Evolutionary conservation across 2,329 filamentous ascomycete species (phyloP).

Genomic region (Lachnellula occidentalis): DNA sequence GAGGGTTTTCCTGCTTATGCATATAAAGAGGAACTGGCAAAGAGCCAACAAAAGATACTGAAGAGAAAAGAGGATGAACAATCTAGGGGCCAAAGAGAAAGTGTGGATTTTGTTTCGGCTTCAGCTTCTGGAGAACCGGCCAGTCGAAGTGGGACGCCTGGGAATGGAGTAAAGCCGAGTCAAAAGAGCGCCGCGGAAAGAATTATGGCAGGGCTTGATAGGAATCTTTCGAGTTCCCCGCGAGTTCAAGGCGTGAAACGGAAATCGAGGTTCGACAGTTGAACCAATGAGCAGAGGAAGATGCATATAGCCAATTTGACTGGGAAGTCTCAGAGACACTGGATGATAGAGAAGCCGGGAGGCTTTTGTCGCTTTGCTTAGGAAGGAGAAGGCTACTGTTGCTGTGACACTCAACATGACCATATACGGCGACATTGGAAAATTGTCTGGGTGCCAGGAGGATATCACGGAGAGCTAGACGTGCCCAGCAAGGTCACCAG

Average conservation of each 20-base stretch:
- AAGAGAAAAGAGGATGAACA: constrained; percentile 30
- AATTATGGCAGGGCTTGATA: constrained; percentile 32
- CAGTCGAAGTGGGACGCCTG: constrained; percentile 23
- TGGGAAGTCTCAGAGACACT: too few species aligned
- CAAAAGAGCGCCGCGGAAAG: constrained; percentile 31
- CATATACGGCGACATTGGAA: too few species aligned
- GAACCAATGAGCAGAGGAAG: constrained; percentile 8
- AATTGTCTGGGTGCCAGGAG: not conserved
- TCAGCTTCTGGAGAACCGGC: constrained; percentile 16
- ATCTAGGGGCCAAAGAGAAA: constrained; percentile 25
- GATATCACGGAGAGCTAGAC: not conserved
- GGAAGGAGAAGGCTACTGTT: too few species aligned
- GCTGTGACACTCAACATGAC: too few species aligned
- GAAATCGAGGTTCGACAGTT: constrained; percentile 31
- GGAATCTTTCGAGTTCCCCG: constrained; percentile 27
- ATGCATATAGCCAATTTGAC: too few species aligned
- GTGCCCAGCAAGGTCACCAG: not conserved
- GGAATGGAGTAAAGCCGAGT: constrained; percentile 11
- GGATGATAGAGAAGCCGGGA: not conserved
- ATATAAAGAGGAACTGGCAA: constrained; percentile 44
- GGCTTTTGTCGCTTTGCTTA: not conserved
- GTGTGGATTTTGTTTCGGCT: constrained; percentile 31
- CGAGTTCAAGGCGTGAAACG: constrained; percentile 29
- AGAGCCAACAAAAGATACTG: constrained; percentile 36
- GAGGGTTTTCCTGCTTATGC: constrained; percentile 49